Evolutionary conservation across 2,329 filamentous ascomycete genomes (phyloP), one percentile per base, ranked within the genome.

Genomic region (Camillea tinctor): DNA sequence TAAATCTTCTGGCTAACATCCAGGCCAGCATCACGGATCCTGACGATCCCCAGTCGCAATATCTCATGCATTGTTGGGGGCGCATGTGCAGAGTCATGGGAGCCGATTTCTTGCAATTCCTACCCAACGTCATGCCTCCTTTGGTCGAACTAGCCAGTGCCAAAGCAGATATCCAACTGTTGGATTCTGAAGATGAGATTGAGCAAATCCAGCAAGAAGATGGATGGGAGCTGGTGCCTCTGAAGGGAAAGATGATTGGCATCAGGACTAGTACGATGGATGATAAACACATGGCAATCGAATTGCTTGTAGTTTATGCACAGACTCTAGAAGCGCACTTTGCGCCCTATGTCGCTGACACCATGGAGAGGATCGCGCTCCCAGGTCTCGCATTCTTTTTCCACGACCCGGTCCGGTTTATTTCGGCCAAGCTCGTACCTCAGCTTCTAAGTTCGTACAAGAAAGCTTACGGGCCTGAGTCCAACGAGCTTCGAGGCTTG

Each of bases 211-310:
- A 97, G 75, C 91, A 95, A 71, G 94, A 98, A 71, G 94, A 97
- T 59, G 94, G 94, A 50, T 99, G 95, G 95, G 95, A 99, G 76
- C 83, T 99, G 67, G 93, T 99, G 17, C 95, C 95, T 8, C 84
- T 99, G 58, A 97, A 97, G 78, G 95, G 95, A 66, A 98, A 98
- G 81, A 92, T 97, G 76, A 97, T 99, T 71, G 95, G 95, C 65
- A 99, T 99, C 79, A 93, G 93, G 79, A 99, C 95, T 7, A 97
- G 92, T 74, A 92, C 91, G 9, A 88, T 99, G 75, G 95, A 99
- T 70, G 95, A 99, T 78, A 99, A 99, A 81, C 93, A 98, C 76
- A 97, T 97, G 85, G 95, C 95, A n/a, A 98, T 99, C 66, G 95
- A 99, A 77, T 87, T 99, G 56, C 90, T 99, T 62, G 93, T 96